Percentiles rank a stretch among this genome's conserved stretches.
Conservation (phyloP, 495 filamentous ascomycete species). For the Lasiosphaeriaceae sp. region DNA sequence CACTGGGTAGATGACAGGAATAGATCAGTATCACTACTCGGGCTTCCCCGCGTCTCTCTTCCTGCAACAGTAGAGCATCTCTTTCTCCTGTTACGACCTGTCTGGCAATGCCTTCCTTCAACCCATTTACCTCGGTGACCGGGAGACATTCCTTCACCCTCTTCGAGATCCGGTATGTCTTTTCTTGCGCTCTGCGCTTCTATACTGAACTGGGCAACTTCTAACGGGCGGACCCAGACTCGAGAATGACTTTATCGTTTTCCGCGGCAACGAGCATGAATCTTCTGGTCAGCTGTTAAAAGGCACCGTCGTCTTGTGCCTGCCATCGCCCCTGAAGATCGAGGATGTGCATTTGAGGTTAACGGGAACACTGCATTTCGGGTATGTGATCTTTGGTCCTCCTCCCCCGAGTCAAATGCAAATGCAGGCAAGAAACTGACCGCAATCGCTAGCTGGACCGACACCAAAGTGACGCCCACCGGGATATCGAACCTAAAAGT, state of each 20-base stretch:
- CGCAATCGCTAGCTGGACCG: conserved; percentile 38
- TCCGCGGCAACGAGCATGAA: conserved; percentile 71
- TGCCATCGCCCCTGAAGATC: conserved; percentile 63
- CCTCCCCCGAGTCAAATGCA: too few relatives aligned
- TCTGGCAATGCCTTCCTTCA: conserved; percentile 46
- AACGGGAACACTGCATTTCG: conserved; percentile 64
- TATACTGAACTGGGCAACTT: too few relatives aligned
- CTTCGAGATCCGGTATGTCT: conserved; percentile 53
- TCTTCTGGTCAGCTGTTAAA: conserved; percentile 70
- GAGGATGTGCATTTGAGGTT: conserved; percentile 70
- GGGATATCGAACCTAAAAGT: conserved; percentile 47
- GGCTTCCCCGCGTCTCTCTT: background rate
- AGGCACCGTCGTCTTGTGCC: conserved; percentile 71
- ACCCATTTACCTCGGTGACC: conserved; percentile 43
- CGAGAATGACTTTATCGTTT: conserved; percentile 73
- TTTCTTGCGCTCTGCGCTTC: background rate
- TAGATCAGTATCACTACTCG: conserved; percentile 8
- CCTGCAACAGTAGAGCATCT: background rate
- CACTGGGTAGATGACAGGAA: conserved; percentile 7
- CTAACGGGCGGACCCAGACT: too few relatives aligned
- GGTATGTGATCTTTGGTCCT: conserved; percentile 43
- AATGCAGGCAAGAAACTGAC: conserved; percentile 15
- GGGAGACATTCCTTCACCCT: conserved; percentile 41
- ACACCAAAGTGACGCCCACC: conserved; percentile 44
- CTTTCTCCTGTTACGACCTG: background rate